A percentile compares a stretch with the other conserved stretches of the same genome.
Conservation (phyloP, 2,329 filamentous ascomycete genomes). For the Ascochyta fabae region DNA sequence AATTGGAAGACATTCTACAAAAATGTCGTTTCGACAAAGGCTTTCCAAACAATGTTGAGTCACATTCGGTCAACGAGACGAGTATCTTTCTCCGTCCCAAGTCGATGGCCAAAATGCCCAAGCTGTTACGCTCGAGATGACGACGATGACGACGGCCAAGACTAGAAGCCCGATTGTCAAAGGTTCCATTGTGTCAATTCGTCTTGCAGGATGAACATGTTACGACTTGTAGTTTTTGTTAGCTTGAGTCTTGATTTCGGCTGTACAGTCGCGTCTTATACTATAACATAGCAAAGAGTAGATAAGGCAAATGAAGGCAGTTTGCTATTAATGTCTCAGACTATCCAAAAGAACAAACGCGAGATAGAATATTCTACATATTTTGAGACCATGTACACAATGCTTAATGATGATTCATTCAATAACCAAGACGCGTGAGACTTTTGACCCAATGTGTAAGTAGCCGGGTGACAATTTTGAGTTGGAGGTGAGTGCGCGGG, state of each 20-base stretch:
- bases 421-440: neutral
- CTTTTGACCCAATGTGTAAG: too few relatives aligned
- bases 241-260: neutral
- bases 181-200: neutral
- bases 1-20: neutral
- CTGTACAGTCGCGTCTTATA: neutral
- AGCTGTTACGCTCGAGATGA: neutral
- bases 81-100: neutral
- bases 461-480: too few relatives aligned
- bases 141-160: neutral
- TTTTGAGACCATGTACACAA: neutral
- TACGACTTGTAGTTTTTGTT: neutral
- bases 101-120: neutral
- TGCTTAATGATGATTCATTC: neutral
- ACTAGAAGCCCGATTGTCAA: neutral
- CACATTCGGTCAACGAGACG: too few relatives aligned
- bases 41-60: too few relatives aligned
- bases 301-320: neutral
- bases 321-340: neutral
- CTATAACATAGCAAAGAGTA: too few relatives aligned
- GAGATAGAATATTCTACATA: neutral
- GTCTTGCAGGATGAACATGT: neutral
- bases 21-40: neutral
- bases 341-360: neutral
- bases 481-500: neutral